Conservation (phyloP, 345 rosid species). For the Schrenkiella parvula region DNA sequence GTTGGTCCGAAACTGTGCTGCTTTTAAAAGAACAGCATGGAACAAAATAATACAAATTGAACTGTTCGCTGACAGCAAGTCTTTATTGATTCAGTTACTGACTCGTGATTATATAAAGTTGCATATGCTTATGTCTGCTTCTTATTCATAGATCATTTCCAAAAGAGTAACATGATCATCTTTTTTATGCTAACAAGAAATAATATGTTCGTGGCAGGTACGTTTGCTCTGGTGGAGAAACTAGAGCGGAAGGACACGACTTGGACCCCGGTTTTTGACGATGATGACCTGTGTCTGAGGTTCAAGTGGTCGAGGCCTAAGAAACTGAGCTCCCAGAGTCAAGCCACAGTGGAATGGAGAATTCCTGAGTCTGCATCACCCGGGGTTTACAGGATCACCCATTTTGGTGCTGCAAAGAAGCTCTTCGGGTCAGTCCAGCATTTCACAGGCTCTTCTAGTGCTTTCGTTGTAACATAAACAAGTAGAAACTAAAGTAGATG, state of each 20-base stretch:
- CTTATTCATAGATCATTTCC: not conserved
- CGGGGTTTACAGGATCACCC: conserved; percentile 79
- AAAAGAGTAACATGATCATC: not conserved
- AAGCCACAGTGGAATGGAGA: conserved; percentile 81
- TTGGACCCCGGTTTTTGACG: conserved; percentile 87
- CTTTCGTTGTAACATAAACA: conserved; percentile 60
- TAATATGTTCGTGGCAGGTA: conserved; percentile 30
- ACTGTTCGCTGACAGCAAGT: not conserved
- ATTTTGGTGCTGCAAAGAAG: conserved; percentile 88
- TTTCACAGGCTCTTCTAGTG: conserved; percentile 87
- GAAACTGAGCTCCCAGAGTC: conserved; percentile 61
- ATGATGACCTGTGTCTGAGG: conserved; percentile 85
- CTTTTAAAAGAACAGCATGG: not conserved
- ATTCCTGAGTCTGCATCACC: conserved; percentile 62
- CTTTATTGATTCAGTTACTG: not conserved
- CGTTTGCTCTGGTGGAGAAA: conserved; percentile 79
- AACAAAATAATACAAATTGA: not conserved
- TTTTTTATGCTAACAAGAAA: conserved; percentile 8
- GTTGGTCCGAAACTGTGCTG: not conserved
- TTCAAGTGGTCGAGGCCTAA: conserved; percentile 88
- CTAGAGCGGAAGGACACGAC: conserved; percentile 54
- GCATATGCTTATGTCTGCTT: not conserved
- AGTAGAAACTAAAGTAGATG: not conserved
- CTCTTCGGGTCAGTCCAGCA: conserved; percentile 58
- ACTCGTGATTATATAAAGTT: not conserved